phyloP scores from a whole-genome alignment of 208 protist genomes.

The Trypanosoma platydactyli region DNA sequence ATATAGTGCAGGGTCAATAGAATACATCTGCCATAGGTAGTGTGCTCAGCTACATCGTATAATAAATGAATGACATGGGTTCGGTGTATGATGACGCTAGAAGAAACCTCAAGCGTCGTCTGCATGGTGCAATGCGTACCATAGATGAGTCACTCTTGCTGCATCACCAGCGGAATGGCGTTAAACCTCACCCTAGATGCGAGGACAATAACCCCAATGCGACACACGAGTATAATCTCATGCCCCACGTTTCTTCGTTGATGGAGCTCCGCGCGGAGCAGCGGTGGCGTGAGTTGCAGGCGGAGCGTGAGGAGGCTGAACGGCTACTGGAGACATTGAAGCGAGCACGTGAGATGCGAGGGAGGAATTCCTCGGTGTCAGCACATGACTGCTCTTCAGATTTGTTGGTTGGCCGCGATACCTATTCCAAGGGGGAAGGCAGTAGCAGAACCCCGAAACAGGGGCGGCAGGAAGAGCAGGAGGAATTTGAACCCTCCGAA shows the following conservation, averaged over 20 bases:
- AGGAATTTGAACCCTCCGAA: background rate
- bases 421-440: too few species aligned
- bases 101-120: conserved; percentile 32
- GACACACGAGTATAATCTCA: background rate
- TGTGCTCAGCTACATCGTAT: background rate
- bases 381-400: background rate
- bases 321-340: background rate
- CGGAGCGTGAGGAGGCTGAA: conserved; percentile 12
- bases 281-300: conserved; percentile 11
- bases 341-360: conserved; percentile 11
- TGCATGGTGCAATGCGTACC: conserved; percentile 50
- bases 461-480: background rate
- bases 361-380: conserved; percentile 2
- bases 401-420: background rate
- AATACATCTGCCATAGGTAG: background rate
- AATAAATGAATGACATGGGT: background rate
- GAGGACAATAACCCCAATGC: background rate
- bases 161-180: background rate
- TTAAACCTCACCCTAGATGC: background rate
- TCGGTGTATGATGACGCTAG: conserved; percentile 21
- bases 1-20: too few species aligned
- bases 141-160: conserved; percentile 39
- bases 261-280: background rate
- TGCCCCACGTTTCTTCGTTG: conserved; percentile 1
- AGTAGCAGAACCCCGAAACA: too few species aligned